These are phyloP conservation scores for Tricholoma flavovirens DNA, from an alignment of 768 basidiomycete genomes.

Conservation along the genomic window DNA sequence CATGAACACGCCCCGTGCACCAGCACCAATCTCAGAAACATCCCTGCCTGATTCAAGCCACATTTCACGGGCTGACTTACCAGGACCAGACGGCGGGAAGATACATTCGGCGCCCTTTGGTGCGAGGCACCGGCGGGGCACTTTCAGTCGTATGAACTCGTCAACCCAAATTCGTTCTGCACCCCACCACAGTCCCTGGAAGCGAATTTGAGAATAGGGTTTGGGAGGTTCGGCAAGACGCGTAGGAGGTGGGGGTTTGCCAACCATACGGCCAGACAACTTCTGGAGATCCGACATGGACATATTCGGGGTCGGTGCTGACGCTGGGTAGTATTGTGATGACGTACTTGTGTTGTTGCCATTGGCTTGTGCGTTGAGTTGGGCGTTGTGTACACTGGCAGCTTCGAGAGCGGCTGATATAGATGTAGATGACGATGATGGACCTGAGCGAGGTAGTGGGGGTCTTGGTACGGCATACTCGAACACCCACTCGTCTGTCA, in stretches of 20 bases:
- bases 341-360: neutral
- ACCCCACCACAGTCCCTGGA: constrained; percentile 88
- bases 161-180: constrained; percentile 84
- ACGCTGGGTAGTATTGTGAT: constrained; percentile 15
- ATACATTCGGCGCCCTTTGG: constrained; percentile 59
- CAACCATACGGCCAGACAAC: constrained; percentile 19
- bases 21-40: constrained; percentile 41
- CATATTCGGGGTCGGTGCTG: constrained; percentile 15
- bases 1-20: constrained; percentile 67
- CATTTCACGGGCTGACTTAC: constrained; percentile 24
- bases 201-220: constrained; percentile 43
- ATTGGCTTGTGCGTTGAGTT: neutral
- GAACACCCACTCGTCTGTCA: constrained; percentile 70
- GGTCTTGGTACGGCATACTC: constrained; percentile 38
- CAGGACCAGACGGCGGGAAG: constrained; percentile 55
- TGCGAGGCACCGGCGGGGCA: constrained; percentile 60
- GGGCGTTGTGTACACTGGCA: constrained; percentile 38
- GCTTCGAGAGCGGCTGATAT: constrained; percentile 42
- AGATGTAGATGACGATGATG: constrained; percentile 7
- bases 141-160: constrained; percentile 76
- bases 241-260: constrained; percentile 16
- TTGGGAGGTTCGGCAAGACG: constrained; percentile 8
- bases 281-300: constrained; percentile 18
- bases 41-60: constrained; percentile 20
- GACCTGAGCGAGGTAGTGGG: constrained; percentile 11